Evolutionary conservation across 1,284 basidiomycete genomes (phyloP).

Genomic region (Cutaneotrichosporon arboriforme): DNA sequence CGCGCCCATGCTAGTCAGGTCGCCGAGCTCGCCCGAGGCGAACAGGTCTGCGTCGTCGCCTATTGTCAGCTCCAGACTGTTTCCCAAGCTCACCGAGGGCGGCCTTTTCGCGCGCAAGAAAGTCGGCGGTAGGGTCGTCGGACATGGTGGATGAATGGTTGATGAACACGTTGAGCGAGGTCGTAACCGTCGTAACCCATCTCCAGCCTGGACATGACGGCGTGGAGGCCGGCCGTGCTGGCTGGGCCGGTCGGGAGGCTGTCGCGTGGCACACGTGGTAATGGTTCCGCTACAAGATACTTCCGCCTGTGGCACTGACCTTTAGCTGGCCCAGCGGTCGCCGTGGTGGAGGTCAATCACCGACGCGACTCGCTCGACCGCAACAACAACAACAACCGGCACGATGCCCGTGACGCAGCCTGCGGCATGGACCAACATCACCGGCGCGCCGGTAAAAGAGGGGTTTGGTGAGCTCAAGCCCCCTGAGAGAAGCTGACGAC

Average conservation of each 20-base stretch:
- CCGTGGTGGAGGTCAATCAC: not conserved
- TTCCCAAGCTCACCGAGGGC: slow-evolving; percentile 37
- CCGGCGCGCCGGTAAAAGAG: slow-evolving; percentile 3
- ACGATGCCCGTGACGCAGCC: not conserved
- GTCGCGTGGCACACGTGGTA: not conserved
- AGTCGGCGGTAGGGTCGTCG: slow-evolving; percentile 48
- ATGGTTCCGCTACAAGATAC: not conserved
- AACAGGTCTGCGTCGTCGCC: slow-evolving; percentile 48
- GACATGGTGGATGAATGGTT: slow-evolving; percentile 32
- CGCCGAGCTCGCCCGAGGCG: slow-evolving; percentile 32
- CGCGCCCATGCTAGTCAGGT: slow-evolving; percentile 16
- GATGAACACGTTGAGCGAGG: not conserved
- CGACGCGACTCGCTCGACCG: not conserved
- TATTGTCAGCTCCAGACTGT: slow-evolving; percentile 19
- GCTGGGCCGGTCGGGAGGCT: no score
- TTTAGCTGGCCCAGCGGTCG: no score
- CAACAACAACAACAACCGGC: not conserved
- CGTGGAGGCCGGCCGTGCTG: not conserved
- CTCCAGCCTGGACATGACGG: not conserved
- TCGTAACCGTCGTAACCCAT: no score
- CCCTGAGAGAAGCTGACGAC: not conserved
- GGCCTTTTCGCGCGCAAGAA: slow-evolving; percentile 47
- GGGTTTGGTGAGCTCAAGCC: slow-evolving; percentile 5
- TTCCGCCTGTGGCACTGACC: no score
- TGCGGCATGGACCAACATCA: slow-evolving; percentile 3